A percentile compares a stretch with the other conserved stretches of the same genome.
phyloP scores from a whole-genome alignment of 495 filamentous ascomycete species.

The Alectoria sarmentosa region DNA sequence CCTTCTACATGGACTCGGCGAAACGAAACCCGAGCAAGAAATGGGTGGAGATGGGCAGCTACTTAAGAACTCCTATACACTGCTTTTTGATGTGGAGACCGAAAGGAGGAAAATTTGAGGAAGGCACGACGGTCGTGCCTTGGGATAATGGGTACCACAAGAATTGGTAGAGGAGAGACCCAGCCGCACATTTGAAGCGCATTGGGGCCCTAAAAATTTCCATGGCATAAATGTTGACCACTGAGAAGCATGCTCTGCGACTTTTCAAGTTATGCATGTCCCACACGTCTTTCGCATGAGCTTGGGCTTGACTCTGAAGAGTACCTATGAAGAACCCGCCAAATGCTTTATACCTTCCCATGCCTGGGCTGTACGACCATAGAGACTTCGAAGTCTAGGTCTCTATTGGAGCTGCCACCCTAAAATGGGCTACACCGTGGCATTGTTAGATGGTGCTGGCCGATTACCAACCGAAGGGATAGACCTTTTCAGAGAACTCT shows the following conservation, averaged over 20 bases:
- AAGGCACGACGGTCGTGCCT: slow-evolving; percentile 20
- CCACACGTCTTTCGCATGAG: too few relatives aligned
- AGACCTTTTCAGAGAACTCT: neutral
- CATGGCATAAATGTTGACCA: too few relatives aligned
- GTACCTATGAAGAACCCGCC: too few relatives aligned
- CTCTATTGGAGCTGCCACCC: neutral
- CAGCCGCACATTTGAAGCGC: neutral
- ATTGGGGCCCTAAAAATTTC: neutral
- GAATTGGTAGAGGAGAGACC: slow-evolving; percentile 9
- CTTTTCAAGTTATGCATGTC: too few relatives aligned
- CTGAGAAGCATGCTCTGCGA: too few relatives aligned
- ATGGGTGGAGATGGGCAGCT: slow-evolving; percentile 20
- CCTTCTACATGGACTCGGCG: slow-evolving; percentile 21
- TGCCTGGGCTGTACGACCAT: too few relatives aligned
- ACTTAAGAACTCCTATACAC: slow-evolving; percentile 22
- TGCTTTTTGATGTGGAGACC: slow-evolving; percentile 24
- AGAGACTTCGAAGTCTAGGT: neutral
- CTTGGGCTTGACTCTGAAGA: too few relatives aligned
- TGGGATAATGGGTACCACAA: slow-evolving; percentile 21
- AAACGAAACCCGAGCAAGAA: slow-evolving; percentile 24
- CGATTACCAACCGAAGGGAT: too few relatives aligned
- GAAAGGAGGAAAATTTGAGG: slow-evolving; percentile 19
- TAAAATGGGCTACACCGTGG: neutral
- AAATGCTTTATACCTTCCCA: too few relatives aligned
- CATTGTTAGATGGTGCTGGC: too few relatives aligned